Percentiles rank a stretch among this genome's conserved stretches.
These are phyloP conservation scores for Plectosphaerella cucumerina DNA, from an alignment of 2,329 filamentous ascomycete genomes.

Conservation along the genomic window DNA sequence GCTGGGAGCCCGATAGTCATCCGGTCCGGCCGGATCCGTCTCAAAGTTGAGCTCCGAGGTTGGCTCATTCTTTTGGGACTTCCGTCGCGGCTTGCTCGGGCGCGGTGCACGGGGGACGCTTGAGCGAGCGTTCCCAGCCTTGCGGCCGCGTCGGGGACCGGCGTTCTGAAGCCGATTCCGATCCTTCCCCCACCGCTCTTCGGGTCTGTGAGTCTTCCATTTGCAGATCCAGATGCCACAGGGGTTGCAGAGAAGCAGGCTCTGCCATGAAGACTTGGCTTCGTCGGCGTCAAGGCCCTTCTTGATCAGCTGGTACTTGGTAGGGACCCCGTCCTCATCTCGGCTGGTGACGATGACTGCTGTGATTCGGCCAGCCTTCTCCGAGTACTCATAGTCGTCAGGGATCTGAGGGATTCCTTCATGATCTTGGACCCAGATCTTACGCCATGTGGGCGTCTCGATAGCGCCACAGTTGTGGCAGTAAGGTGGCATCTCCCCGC, in stretches of 20 bases:
- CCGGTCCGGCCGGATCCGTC: slow-evolving; percentile 48
- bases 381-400: slow-evolving; percentile 64
- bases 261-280: slow-evolving; percentile 63
- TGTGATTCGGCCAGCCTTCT: slow-evolving; percentile 68
- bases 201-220: slow-evolving; percentile 77
- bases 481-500: slow-evolving; percentile 80
- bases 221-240: slow-evolving; percentile 96
- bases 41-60: slow-evolving; percentile 51
- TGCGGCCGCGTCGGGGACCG: not conserved
- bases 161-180: slow-evolving; percentile 41
- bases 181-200: slow-evolving; percentile 75
- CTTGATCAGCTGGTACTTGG: slow-evolving; percentile 71
- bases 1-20: not conserved
- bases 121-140: slow-evolving; percentile 25
- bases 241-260: slow-evolving; percentile 82
- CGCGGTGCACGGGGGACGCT: too few species aligned
- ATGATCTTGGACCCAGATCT: slow-evolving; percentile 78
- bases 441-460: slow-evolving; percentile 94
- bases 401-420: slow-evolving; percentile 65
- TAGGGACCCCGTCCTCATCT: slow-evolving; percentile 58
- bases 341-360: slow-evolving; percentile 66
- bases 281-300: slow-evolving; percentile 61
- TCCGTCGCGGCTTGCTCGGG: slow-evolving; percentile 45
- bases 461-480: slow-evolving; percentile 94
- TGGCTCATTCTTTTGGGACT: slow-evolving; percentile 28